A percentile compares a stretch with the other conserved stretches of the same genome.
Conservation (phyloP, 2,329 filamentous ascomycete species). For the Neopestalotiopsis sp. region DNA sequence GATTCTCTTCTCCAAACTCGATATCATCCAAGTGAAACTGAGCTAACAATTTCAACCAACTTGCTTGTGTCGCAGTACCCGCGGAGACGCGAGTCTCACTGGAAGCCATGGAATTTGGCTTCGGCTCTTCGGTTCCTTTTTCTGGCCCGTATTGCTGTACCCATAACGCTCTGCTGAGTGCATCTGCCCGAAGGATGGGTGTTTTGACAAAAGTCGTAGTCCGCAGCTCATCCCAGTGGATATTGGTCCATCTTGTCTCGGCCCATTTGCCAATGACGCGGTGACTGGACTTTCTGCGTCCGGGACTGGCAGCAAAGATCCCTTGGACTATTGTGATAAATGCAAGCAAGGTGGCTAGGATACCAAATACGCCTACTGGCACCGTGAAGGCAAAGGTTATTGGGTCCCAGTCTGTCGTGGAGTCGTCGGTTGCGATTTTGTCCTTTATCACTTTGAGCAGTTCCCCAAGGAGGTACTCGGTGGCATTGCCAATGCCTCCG, state of each 20-base stretch:
- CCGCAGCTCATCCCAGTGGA: not conserved
- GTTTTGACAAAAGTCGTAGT: not conserved
- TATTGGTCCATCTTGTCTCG: not conserved
- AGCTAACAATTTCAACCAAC: not conserved
- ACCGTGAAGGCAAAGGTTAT: slow-evolving; percentile 1
- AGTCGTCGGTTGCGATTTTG: not conserved
- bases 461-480: not conserved
- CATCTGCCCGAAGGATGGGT: not conserved
- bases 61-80: not conserved
- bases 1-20: not conserved
- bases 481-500: not conserved
- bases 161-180: not conserved
- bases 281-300: not conserved
- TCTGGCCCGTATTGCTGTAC: not conserved
- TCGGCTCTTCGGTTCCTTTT: too few species aligned
- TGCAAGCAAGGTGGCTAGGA: not conserved
- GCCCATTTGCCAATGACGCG: not conserved
- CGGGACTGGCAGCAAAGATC: not conserved
- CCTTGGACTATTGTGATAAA: not conserved
- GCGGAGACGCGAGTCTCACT: too few species aligned
- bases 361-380: not conserved
- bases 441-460: not conserved
- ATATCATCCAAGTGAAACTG: not conserved
- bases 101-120: too few species aligned
- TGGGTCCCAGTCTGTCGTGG: not conserved